phyloP scores from a whole-genome alignment of 2,329 filamentous ascomycete species.

The Rutstroemia sp. region DNA sequence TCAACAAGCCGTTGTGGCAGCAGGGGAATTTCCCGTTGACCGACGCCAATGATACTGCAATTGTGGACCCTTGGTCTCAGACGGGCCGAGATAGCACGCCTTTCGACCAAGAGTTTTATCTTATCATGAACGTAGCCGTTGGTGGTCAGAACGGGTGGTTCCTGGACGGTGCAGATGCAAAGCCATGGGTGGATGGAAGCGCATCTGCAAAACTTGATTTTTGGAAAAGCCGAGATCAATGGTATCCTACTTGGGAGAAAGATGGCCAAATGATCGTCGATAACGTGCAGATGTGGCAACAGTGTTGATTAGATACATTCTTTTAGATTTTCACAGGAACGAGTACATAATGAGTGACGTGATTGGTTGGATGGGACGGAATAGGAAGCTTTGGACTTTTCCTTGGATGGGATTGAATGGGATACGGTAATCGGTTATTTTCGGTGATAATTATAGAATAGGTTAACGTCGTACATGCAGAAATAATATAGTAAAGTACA shows the following conservation, averaged over 20 bases:
- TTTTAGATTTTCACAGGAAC: no score
- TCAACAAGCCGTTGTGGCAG: constrained; percentile 59
- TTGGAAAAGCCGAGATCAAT: constrained; percentile 58
- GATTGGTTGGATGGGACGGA: neutral
- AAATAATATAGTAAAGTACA: no score
- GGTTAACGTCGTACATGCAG: neutral
- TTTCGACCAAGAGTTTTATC: constrained; percentile 70
- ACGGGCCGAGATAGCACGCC: constrained; percentile 57
- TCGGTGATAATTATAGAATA: constrained; percentile 3
- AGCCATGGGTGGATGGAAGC: constrained; percentile 72
- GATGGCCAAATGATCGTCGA: constrained; percentile 58
- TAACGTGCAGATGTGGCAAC: constrained; percentile 64
- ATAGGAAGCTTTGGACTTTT: neutral
- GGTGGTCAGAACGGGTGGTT: constrained; percentile 82
- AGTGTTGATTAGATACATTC: constrained; percentile 44
- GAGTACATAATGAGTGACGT: neutral
- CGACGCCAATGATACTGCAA: constrained; percentile 56
- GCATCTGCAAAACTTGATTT: constrained; percentile 66
- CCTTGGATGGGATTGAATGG: neutral
- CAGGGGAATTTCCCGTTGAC: constrained; percentile 60
- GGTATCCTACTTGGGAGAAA: constrained; percentile 64
- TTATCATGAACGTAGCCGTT: constrained; percentile 69
- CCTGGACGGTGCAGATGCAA: constrained; percentile 59
- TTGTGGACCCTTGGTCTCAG: constrained; percentile 56
- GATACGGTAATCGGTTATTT: neutral